Evolutionary conservation across 1,284 basidiomycete species (phyloP).

Genomic region (Spongispora temasekensis): DNA sequence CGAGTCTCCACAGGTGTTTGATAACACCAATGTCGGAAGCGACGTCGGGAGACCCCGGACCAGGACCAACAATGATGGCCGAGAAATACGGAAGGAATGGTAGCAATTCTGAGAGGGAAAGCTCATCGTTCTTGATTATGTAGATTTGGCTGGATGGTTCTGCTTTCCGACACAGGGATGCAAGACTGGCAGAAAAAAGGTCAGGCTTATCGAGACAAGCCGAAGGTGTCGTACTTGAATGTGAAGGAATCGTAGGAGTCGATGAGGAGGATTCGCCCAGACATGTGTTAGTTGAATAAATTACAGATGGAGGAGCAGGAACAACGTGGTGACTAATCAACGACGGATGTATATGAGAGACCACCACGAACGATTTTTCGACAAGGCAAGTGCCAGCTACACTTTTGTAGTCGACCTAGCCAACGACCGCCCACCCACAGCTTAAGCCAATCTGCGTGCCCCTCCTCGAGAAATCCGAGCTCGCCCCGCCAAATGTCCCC

Average conservation of each 20-base stretch:
- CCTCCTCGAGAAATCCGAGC: slow-evolving; percentile 65
- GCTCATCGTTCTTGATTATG: slow-evolving; percentile 71
- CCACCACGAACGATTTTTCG: too few species aligned
- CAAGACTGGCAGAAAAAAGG: slow-evolving; percentile 47
- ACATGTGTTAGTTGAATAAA: slow-evolving; percentile 2
- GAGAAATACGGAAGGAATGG: slow-evolving; percentile 60
- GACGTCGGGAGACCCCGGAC: slow-evolving; percentile 76
- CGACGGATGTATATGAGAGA: too few species aligned
- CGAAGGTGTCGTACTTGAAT: slow-evolving; percentile 62
- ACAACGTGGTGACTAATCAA: not conserved
- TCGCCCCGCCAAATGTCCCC: slow-evolving; percentile 56
- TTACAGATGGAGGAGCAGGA: not conserved
- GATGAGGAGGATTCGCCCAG: slow-evolving; percentile 59
- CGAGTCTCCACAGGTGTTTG: slow-evolving; percentile 63
- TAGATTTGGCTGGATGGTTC: slow-evolving; percentile 61
- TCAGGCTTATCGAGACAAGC: slow-evolving; percentile 3
- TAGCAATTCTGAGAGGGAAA: slow-evolving; percentile 50
- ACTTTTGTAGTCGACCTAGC: too few species aligned
- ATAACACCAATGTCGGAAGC: slow-evolving; percentile 66
- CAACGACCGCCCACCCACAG: slow-evolving; percentile 41
- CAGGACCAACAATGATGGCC: slow-evolving; percentile 75
- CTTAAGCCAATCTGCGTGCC: slow-evolving; percentile 78
- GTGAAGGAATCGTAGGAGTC: slow-evolving; percentile 89
- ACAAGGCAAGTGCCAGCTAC: too few species aligned
- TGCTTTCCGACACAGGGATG: slow-evolving; percentile 59